Conservation (phyloP, 495 filamentous ascomycete species). For the Penicillium coffeae region DNA sequence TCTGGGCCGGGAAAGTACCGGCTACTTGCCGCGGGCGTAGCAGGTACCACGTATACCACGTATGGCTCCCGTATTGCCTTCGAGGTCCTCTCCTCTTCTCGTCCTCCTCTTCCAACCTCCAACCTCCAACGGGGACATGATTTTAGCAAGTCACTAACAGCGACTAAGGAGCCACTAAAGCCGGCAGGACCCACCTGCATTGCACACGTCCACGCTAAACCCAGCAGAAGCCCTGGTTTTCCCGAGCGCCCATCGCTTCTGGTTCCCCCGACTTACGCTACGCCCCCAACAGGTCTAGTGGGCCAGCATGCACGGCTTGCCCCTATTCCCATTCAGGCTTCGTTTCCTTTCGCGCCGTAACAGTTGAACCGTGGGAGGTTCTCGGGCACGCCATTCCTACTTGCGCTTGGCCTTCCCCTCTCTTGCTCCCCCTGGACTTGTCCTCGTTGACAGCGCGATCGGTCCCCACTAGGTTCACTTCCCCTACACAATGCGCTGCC, state of each 20-base stretch:
- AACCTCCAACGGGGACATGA: no score
- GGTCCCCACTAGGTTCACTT: slow-evolving; percentile 43
- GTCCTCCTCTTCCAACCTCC: no score
- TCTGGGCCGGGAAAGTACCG: neutral
- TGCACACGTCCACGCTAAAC: neutral
- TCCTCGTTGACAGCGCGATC: slow-evolving; percentile 18
- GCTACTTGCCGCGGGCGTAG: neutral
- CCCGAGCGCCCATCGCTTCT: slow-evolving; percentile 27
- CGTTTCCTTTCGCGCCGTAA: slow-evolving; percentile 15
- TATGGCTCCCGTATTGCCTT: no score
- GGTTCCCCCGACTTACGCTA: slow-evolving; percentile 40
- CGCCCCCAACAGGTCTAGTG: slow-evolving; percentile 27
- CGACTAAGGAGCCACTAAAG: slow-evolving; percentile 10
- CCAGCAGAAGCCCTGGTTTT: slow-evolving; percentile 25
- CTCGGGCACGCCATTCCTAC: slow-evolving; percentile 40
- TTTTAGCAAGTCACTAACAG: no score
- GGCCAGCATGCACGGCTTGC: neutral
- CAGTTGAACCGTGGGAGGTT: slow-evolving; percentile 24
- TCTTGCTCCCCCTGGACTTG: neutral
- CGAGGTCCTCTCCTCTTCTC: no score
- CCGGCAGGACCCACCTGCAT: neutral
- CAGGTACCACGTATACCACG: no score
- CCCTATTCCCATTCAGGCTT: slow-evolving; percentile 14
- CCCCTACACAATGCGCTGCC: no score
- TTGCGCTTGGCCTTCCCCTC: slow-evolving; percentile 6